Conservation (phyloP, 805 yeast genomes). For the Spathaspora sp. region DNA sequence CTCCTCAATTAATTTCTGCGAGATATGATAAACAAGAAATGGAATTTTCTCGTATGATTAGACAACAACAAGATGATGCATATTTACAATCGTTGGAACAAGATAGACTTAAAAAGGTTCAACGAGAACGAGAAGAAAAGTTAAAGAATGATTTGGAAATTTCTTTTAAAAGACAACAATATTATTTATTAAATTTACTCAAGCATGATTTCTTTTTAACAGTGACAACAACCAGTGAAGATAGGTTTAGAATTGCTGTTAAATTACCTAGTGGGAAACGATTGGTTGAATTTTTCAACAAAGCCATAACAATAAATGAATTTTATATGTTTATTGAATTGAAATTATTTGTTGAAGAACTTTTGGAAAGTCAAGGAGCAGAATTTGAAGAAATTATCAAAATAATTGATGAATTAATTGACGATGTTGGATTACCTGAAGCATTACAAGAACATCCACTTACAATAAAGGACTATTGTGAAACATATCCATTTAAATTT, state of each 20-base stretch:
- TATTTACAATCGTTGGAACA: conserved; percentile 38
- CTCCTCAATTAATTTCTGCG: conserved; percentile 36
- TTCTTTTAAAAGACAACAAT: conserved; percentile 6
- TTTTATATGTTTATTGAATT: conserved; percentile 50
- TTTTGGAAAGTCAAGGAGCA: conserved; percentile 4
- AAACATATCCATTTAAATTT: conserved; percentile 26
- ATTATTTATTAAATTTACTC: conserved; percentile 3
- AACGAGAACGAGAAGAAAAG: conserved; percentile 26
- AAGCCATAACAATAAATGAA: conserved; percentile 39
- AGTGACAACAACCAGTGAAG: background rate
- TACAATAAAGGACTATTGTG: conserved; percentile 18
- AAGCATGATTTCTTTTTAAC: conserved; percentile 1
- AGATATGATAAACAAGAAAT: conserved; percentile 38
- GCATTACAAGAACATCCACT: conserved; percentile 12
- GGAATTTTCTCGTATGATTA: conserved; percentile 34
- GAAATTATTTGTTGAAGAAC: conserved; percentile 20
- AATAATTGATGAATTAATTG: conserved; percentile 9
- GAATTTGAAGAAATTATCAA: conserved; percentile 1
- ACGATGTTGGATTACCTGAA: conserved; percentile 9
- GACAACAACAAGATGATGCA: conserved; percentile 42
- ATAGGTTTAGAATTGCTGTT: conserved; percentile 39
- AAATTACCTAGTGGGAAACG: conserved; percentile 53
- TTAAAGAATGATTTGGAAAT: conserved; percentile 13
- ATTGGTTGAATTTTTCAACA: conserved; percentile 41
- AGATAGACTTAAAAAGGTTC: conserved; percentile 52